These are phyloP conservation scores for Luffa acutangula DNA, from an alignment of 306 rosid species.

Conservation along the genomic window DNA sequence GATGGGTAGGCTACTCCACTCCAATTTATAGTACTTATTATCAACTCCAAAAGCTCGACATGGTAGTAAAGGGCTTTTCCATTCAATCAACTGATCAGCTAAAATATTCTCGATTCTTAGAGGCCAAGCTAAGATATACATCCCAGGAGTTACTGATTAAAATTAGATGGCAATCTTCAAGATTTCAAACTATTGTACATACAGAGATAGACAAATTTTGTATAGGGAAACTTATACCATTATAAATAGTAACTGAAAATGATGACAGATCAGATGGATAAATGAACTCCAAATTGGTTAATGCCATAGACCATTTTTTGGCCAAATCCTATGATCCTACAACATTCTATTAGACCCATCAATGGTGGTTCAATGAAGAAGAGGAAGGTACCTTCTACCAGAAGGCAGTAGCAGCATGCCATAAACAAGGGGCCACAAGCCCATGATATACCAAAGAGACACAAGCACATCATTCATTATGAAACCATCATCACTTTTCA, in stretches of 20 bases:
- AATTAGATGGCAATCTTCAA: background rate
- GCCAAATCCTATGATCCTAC: background rate
- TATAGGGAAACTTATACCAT: background rate
- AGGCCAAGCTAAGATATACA: background rate
- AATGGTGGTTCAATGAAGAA: background rate
- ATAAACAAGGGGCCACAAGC: constrained; percentile 86
- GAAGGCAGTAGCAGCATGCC: constrained; percentile 76
- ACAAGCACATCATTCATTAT: constrained; percentile 76
- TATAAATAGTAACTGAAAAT: background rate
- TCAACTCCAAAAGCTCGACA: background rate
- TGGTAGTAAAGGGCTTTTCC: background rate
- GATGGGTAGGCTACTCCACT: background rate
- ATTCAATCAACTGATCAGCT: background rate
- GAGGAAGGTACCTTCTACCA: constrained; percentile 60
- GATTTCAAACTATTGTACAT: background rate
- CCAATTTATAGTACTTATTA: background rate
- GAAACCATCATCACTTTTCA: constrained; percentile 80
- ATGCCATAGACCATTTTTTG: background rate
- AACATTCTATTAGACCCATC: background rate
- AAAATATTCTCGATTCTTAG: background rate
- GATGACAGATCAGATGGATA: background rate
- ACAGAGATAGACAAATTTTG: background rate
- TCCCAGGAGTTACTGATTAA: background rate
- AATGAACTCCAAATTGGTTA: background rate
- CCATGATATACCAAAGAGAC: constrained; percentile 82